These are phyloP conservation scores for Acacia confusa DNA, from an alignment of 306 rosid species.

Conservation along the genomic window DNA sequence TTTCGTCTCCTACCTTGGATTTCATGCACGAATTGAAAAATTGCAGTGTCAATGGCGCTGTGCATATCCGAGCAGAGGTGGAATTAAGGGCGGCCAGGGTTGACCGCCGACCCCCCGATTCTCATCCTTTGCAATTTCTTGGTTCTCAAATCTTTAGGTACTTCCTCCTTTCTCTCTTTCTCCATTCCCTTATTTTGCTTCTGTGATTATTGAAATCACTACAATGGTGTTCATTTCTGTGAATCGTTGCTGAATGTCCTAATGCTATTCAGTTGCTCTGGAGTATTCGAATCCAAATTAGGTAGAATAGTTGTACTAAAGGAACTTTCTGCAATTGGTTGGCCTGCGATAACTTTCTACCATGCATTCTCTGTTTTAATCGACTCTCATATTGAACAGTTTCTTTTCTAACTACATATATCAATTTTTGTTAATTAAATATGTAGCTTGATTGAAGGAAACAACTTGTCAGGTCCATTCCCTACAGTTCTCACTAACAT, in stretches of 20 bases:
- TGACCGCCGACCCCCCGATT: neutral
- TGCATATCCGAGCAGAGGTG: no score
- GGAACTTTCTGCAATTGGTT: neutral
- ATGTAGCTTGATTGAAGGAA: neutral
- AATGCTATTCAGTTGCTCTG: neutral
- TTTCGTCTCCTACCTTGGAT: no score
- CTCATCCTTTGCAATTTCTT: neutral
- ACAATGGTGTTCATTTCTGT: neutral
- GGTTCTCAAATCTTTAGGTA: conserved; percentile 39
- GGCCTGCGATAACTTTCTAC: neutral
- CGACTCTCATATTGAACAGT: neutral
- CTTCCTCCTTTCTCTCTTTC: neutral
- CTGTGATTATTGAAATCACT: neutral
- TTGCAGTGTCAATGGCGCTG: no score
- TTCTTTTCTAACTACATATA: neutral
- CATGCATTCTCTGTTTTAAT: neutral
- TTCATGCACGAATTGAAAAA: no score
- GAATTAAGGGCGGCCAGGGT: no score
- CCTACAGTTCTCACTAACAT: neutral
- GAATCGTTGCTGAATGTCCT: neutral
- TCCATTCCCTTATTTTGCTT: no score
- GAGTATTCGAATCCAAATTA: neutral
- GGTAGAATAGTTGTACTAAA: neutral
- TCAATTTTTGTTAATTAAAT: neutral
- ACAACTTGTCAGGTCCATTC: neutral